These are phyloP conservation scores for Pythium grandisporangium DNA, from an alignment of 352 stramenopile species.

Conservation along the genomic window DNA sequence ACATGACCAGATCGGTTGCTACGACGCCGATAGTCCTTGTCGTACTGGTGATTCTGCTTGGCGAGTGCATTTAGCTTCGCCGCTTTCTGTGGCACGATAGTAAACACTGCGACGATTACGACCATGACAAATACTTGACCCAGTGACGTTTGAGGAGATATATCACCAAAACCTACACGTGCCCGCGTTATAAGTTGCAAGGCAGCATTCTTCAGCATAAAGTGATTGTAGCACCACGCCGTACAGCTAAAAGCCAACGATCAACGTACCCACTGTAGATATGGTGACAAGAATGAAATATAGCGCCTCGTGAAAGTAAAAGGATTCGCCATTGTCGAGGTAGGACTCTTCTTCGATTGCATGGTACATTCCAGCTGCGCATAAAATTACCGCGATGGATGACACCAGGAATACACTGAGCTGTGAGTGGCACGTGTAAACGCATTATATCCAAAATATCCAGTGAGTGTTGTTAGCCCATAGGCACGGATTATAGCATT, in stretches of 20 bases:
- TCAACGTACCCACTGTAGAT: slow-evolving; percentile 46
- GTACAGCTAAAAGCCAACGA: not conserved
- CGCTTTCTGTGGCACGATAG: slow-evolving; percentile 43
- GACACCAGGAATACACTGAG: slow-evolving; percentile 62
- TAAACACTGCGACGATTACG: slow-evolving; percentile 61
- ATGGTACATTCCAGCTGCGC: slow-evolving; percentile 55
- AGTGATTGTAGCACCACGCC: no score
- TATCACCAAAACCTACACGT: slow-evolving; percentile 69
- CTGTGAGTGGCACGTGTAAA: slow-evolving; percentile 11
- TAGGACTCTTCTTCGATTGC: slow-evolving; percentile 44
- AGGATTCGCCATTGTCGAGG: slow-evolving; percentile 13
- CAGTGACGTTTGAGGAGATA: slow-evolving; percentile 34
- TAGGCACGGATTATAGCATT: not conserved
- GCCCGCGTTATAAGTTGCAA: no score
- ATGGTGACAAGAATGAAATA: slow-evolving; percentile 73
- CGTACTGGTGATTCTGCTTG: slow-evolving; percentile 44
- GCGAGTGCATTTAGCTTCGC: slow-evolving; percentile 51
- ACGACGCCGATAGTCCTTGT: slow-evolving; percentile 34
- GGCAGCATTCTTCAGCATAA: no score
- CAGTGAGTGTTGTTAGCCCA: not conserved
- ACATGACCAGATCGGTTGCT: slow-evolving; percentile 44
- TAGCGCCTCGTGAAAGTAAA: slow-evolving; percentile 54
- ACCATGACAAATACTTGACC: slow-evolving; percentile 64
- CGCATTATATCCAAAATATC: not conserved
- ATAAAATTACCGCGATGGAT: slow-evolving; percentile 46